phyloP scores from a whole-genome alignment of 805 yeast species.

The Yamadazyma takamatsuzukensis region DNA sequence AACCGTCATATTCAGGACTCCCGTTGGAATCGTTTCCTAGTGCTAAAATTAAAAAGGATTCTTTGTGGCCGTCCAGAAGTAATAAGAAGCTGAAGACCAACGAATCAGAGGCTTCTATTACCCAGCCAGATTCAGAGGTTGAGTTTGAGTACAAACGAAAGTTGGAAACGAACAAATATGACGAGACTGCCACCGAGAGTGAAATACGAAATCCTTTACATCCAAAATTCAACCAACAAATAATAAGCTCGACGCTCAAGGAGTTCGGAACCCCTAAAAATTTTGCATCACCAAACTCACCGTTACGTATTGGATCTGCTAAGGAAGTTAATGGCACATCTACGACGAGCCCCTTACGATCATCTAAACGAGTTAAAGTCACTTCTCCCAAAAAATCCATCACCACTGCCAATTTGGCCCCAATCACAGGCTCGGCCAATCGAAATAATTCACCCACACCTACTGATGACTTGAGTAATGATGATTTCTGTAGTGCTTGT shows the following conservation, averaged over 20 bases:
- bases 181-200: conserved; percentile 14
- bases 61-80: conserved; percentile 48
- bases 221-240: conserved; percentile 6
- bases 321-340: conserved; percentile 5
- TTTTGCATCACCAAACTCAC: conserved; percentile 2
- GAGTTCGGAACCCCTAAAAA: conserved; percentile 2
- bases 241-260: conserved; percentile 1
- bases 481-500: conserved; percentile 89
- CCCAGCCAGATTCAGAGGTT: conserved; percentile 9
- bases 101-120: conserved; percentile 7
- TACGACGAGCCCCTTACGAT: conserved; percentile 11
- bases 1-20: conserved; percentile 65
- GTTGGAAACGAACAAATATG: conserved; percentile 14
- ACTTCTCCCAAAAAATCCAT: conserved; percentile 26
- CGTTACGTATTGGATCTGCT: conserved; percentile 9
- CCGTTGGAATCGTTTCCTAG: conserved; percentile 71
- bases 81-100: conserved; percentile 16
- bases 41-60: conserved; percentile 51
- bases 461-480: conserved; percentile 43
- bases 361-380: conserved; percentile 25
- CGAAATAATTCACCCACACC: conserved; percentile 2
- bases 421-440: conserved; percentile 9
- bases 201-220: conserved; percentile 13
- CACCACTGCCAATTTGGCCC: conserved; percentile 20
- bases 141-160: conserved; percentile 10